Evolutionary conservation across 202 grass and related monocot genomes (phyloP), one percentile per base, ranked within the genome.

Genomic region (Setaria italica): DNA sequence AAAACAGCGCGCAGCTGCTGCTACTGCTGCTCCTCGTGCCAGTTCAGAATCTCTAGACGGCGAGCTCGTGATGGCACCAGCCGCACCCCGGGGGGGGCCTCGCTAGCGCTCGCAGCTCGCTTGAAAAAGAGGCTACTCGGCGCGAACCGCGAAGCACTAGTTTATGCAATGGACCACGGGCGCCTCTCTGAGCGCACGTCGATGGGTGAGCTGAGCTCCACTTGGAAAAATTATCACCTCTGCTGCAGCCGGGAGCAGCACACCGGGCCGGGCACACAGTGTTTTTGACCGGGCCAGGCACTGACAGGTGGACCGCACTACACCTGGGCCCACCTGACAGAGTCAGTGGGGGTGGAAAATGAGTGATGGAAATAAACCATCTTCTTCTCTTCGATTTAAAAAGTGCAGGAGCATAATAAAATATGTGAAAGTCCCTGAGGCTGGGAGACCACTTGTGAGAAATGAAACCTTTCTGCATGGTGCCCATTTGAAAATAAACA

Each of bases 61-160:
- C 67, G 80, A 21, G 80, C 72, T 77, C 72, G 80, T 84, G 87
- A 88, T 46, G n/a, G 51, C 29, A 77, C n/a, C 17, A 11, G n/a
- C 34, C 34, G 34, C 37, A 39, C 4, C 37, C 60, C 60, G n/a
- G 25, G 53, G 25, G 53, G 25, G 14, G 14, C 70, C 14, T 35
- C 19, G 4, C 59, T 30, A 21, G 66, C 19, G 4, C 59, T 30
- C 59, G 66, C 2, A 39, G 15, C 80, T 72, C 65, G 80, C 80
- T 72, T 46, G 56, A 72, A 88, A 43, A 72, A 21, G 72, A 63
- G 53, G 30, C 63, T 13, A 54, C 41, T 42, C 19, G 6, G 57
- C 74, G 57, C 67, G 48, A 79, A 73, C 54, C 67, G 39, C 80
- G 81, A 79, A 66, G 74, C 80, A 12, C n/a, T 81, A 63, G 72